These are phyloP conservation scores for Cotoneaster glaucophyllus DNA, from an alignment of 306 rosid species.

Conservation along the genomic window DNA sequence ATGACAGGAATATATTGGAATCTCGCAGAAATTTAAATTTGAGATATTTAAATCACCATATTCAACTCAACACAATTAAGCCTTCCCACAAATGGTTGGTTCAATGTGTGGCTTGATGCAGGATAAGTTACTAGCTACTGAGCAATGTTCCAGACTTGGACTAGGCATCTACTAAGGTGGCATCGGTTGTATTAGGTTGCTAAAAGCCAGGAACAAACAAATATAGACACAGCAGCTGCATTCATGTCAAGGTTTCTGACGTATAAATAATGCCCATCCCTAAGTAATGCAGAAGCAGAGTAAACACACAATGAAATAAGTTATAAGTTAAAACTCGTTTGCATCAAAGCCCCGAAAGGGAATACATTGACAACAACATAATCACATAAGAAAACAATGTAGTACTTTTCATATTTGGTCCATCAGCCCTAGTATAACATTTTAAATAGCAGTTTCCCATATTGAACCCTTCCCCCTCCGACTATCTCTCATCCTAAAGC, in stretches of 20 bases:
- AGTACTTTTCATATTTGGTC: background rate
- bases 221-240: background rate
- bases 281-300: background rate
- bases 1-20: background rate
- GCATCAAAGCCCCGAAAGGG: background rate
- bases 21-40: background rate
- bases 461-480: background rate
- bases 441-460: background rate
- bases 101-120: background rate
- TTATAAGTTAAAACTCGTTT: background rate
- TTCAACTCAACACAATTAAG: background rate
- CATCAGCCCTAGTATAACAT: background rate
- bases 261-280: background rate
- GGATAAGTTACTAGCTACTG: background rate
- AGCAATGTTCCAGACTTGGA: background rate
- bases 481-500: background rate
- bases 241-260: background rate
- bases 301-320: background rate
- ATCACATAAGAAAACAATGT: background rate
- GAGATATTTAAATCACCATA: background rate
- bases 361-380: background rate
- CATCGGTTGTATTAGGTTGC: background rate
- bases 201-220: background rate
- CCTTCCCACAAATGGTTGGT: background rate
- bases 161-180: background rate